Percentiles rank a stretch among this genome's conserved stretches.
These are phyloP conservation scores for Cordyceps cicadae DNA, from an alignment of 2,329 filamentous ascomycete species.

Conservation along the genomic window DNA sequence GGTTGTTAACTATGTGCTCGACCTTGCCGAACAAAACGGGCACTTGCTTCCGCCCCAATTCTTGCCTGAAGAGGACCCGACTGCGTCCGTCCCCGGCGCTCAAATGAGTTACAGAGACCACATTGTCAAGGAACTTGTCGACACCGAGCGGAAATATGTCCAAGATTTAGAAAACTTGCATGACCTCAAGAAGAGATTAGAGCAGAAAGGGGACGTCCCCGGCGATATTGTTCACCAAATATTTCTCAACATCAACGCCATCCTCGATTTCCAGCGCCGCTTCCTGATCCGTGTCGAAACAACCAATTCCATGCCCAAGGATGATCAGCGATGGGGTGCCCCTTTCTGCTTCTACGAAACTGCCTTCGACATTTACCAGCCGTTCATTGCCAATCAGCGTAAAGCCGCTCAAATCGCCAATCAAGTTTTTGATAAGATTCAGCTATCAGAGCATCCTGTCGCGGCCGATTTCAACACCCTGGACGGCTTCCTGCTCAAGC, in stretches of 20 bases:
- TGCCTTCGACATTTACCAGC: slow-evolving; percentile 85
- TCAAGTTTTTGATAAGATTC: slow-evolving; percentile 80
- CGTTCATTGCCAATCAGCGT: slow-evolving; percentile 93
- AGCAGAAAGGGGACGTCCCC: slow-evolving; percentile 78
- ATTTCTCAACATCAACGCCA: slow-evolving; percentile 90
- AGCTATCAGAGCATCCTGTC: slow-evolving; percentile 65
- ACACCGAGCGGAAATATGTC: slow-evolving; percentile 95
- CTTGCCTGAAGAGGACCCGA: slow-evolving; percentile 45
- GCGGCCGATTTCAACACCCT: slow-evolving; percentile 80
- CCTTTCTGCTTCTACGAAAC: slow-evolving; percentile 80
- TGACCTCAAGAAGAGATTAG: slow-evolving; percentile 80
- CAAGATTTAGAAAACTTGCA: slow-evolving; percentile 93
- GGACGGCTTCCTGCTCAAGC: slow-evolving; percentile 89
- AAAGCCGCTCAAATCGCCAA: slow-evolving; percentile 81
- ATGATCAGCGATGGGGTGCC: slow-evolving; percentile 86
- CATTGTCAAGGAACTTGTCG: slow-evolving; percentile 83
- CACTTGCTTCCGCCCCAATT: slow-evolving; percentile 57
- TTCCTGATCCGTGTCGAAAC: slow-evolving; percentile 96
- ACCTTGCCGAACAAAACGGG: slow-evolving; percentile 71
- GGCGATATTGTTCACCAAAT: slow-evolving; percentile 90
- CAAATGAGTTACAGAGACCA: slow-evolving; percentile 73
- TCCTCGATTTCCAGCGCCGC: slow-evolving; percentile 89
- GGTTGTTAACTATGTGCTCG: slow-evolving; percentile 86
- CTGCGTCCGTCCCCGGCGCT: slow-evolving; percentile 43
- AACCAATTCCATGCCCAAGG: slow-evolving; percentile 72